phyloP scores from a whole-genome alignment of 176 grass and related monocot genomes.

The Carex pumila region DNA sequence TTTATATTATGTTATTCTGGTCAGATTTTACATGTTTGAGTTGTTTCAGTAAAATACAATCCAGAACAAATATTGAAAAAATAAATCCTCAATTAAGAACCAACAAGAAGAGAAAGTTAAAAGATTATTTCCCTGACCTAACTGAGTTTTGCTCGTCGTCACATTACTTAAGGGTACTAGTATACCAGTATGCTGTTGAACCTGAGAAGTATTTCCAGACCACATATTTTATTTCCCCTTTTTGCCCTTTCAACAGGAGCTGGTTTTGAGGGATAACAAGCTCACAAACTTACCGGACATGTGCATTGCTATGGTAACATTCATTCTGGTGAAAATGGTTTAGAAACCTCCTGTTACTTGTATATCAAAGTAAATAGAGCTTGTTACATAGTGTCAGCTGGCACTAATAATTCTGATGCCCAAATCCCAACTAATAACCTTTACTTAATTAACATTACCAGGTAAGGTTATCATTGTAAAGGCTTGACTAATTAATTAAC shows the following conservation, averaged over 20 bases:
- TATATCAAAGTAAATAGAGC: no score
- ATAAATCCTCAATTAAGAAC: not conserved
- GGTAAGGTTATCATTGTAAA: no score
- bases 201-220: constrained; percentile 1
- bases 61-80: not conserved
- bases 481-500: no score
- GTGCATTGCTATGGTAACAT: constrained; percentile 28
- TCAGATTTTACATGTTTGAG: not conserved
- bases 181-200: not conserved
- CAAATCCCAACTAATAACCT: no score
- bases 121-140: not conserved
- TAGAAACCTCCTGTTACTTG: no score
- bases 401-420: not conserved
- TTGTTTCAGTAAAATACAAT: not conserved
- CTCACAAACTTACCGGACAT: constrained; percentile 69
- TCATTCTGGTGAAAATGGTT: not conserved
- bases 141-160: constrained; percentile 6
- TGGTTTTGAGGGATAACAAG: constrained; percentile 92
- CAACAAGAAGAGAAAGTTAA: not conserved
- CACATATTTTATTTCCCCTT: not conserved
- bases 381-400: not conserved
- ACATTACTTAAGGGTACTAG: not conserved
- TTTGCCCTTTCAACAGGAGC: constrained; percentile 48
- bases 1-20: not conserved
- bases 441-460: no score